These are phyloP conservation scores for Botrytis tulipae DNA, from an alignment of 2,329 filamentous ascomycete genomes.

Conservation along the genomic window DNA sequence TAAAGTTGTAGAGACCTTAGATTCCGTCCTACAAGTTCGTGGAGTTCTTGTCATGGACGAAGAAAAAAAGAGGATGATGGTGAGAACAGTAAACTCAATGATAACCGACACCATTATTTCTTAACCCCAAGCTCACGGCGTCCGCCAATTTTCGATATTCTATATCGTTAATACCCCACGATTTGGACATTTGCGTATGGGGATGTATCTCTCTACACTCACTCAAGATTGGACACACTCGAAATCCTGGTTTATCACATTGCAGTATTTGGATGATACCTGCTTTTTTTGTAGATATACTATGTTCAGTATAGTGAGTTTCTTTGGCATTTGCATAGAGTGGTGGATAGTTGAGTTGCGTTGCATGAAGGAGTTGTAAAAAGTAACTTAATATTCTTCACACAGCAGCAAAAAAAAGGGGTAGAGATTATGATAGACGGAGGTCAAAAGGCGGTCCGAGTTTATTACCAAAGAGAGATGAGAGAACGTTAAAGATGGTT, in stretches of 20 bases:
- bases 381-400: slow-evolving; percentile 15
- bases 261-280: slow-evolving; percentile 20
- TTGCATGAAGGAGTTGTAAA: slow-evolving; percentile 15
- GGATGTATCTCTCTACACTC: background rate
- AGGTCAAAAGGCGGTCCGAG: slow-evolving; percentile 8
- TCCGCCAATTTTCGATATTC: slow-evolving; percentile 1
- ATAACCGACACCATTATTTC: slow-evolving; percentile 3
- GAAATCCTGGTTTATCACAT: slow-evolving; percentile 9
- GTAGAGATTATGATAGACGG: slow-evolving; percentile 4
- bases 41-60: slow-evolving; percentile 68
- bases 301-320: slow-evolving; percentile 20
- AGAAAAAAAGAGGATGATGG: slow-evolving; percentile 69
- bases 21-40: slow-evolving; percentile 63
- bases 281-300: slow-evolving; percentile 23
- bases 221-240: slow-evolving; percentile 7
- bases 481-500: background rate
- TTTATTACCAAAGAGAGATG: background rate
- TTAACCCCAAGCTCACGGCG: background rate
- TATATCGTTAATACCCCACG: background rate
- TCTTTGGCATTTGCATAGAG: slow-evolving; percentile 15
- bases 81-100: slow-evolving; percentile 53
- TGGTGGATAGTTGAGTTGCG: slow-evolving; percentile 1
- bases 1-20: slow-evolving; percentile 74
- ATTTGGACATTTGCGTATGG: slow-evolving; percentile 9
- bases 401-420: background rate